Conservation (phyloP, 1,284 basidiomycete genomes). For the Malassezia cuniculi region DNA sequence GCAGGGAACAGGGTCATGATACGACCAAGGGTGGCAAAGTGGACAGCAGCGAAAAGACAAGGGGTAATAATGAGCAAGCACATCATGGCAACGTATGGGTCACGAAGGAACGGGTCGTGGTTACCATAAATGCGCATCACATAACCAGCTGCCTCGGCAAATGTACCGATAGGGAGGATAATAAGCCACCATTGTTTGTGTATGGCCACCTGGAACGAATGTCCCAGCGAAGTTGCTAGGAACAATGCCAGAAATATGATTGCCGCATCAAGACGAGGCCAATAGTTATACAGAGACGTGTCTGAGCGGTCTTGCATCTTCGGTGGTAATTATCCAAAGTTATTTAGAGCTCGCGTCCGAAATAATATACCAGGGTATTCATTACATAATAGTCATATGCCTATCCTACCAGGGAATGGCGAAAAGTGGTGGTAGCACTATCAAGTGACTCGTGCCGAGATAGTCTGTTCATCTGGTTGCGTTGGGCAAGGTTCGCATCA, state of each 20-base stretch:
- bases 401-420: too few species aligned
- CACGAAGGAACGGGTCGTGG: conserved; percentile 5
- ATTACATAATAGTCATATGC: too few species aligned
- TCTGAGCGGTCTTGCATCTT: too few species aligned
- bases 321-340: too few species aligned
- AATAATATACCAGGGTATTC: too few species aligned
- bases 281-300: conserved; percentile 12
- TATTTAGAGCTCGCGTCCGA: too few species aligned
- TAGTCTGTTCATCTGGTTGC: too few species aligned
- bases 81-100: conserved; percentile 24
- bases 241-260: conserved; percentile 15
- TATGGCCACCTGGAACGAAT: conserved; percentile 3
- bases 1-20: conserved; percentile 14
- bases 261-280: conserved; percentile 9
- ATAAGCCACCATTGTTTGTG: conserved; percentile 18
- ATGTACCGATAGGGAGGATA: conserved; percentile 13
- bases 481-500: conserved; percentile 6
- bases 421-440: too few species aligned
- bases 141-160: conserved; percentile 14
- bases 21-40: conserved; percentile 20
- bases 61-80: conserved; percentile 22
- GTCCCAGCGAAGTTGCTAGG: conserved; percentile 4
- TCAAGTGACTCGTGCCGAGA: too few species aligned
- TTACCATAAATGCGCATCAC: conserved; percentile 18
- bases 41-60: conserved; percentile 22